phyloP scores from a whole-genome alignment of 148 eudicot species.

The Dianthus caryophyllus region DNA sequence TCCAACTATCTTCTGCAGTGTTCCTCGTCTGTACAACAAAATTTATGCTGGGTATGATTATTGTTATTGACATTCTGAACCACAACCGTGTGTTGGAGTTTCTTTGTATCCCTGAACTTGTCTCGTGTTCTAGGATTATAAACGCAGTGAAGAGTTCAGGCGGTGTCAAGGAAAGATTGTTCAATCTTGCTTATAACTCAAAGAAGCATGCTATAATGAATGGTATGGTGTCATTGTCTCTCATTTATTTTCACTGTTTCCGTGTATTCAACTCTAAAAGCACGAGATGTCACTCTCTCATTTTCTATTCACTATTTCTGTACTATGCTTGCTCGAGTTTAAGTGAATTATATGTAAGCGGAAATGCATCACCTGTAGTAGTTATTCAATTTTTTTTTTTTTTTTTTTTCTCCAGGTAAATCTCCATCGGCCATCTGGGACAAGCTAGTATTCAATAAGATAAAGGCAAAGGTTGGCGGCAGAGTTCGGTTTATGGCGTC shows the following conservation, averaged over 20 bases:
- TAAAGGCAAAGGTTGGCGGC: slow-evolving; percentile 88
- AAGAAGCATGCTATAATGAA: slow-evolving; percentile 86
- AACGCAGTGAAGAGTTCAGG: slow-evolving; percentile 93
- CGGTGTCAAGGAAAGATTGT: slow-evolving; percentile 59
- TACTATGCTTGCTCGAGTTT: not conserved
- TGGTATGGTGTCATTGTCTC: slow-evolving; percentile 36
- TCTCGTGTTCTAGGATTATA: slow-evolving; percentile 41
- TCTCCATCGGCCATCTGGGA: slow-evolving; percentile 88
- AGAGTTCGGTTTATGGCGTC: slow-evolving; percentile 80
- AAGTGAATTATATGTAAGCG: not conserved
- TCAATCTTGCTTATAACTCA: slow-evolving; percentile 83
- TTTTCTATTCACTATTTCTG: not conserved
- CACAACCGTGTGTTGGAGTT: not conserved
- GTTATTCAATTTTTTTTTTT: slow-evolving; percentile 16
- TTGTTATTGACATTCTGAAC: slow-evolving; percentile 10
- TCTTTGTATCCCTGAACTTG: slow-evolving; percentile 16
- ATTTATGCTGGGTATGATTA: slow-evolving; percentile 81
- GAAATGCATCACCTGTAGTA: not conserved
- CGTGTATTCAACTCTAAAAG: not conserved
- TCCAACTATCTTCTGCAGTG: slow-evolving; percentile 88
- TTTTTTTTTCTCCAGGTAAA: slow-evolving; percentile 41
- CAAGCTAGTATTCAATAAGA: slow-evolving; percentile 81
- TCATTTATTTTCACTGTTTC: not conserved
- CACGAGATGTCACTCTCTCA: not conserved
- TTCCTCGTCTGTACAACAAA: slow-evolving; percentile 94